Percentiles rank a stretch among this genome's conserved stretches.
These are phyloP conservation scores for Pythium oligandrum DNA, from an alignment of 352 stramenopile species.

Conservation along the genomic window DNA sequence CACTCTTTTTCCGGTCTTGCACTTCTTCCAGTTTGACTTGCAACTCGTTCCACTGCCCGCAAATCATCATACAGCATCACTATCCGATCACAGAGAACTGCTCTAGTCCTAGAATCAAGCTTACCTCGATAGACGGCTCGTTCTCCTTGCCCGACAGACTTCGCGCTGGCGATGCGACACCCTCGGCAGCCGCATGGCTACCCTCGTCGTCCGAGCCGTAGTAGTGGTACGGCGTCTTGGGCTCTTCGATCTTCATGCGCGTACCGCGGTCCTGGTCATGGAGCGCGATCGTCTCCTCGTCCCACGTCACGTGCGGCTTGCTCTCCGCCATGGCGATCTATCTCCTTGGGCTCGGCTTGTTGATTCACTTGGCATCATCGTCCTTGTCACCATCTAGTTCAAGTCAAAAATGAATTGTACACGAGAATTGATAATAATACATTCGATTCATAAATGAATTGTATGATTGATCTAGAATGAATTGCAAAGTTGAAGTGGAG, in stretches of 20 bases:
- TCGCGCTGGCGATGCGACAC: conserved; percentile 36
- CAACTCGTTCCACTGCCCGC: conserved; percentile 57
- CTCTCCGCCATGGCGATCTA: too few relatives aligned
- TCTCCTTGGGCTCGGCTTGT: too few relatives aligned
- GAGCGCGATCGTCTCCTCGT: conserved; percentile 89
- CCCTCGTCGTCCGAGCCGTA: conserved; percentile 31
- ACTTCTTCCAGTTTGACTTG: conserved; percentile 57
- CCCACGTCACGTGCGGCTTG: conserved; percentile 70
- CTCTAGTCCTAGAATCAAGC: too few relatives aligned
- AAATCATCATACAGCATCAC: too few relatives aligned
- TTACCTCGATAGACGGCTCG: conserved; percentile 37
- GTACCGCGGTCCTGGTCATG: conserved; percentile 90
- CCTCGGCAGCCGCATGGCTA: conserved; percentile 17
- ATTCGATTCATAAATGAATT: too few relatives aligned
- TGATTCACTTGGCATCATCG: too few relatives aligned
- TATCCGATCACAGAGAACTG: too few relatives aligned
- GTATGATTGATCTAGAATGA: too few relatives aligned
- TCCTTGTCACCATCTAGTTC: too few relatives aligned
- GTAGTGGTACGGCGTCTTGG: conserved; percentile 89
- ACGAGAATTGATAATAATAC: too few relatives aligned
- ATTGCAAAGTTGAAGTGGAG: too few relatives aligned
- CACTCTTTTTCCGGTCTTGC: conserved; percentile 40
- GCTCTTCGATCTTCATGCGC: conserved; percentile 93
- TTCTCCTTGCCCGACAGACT: conserved; percentile 45
- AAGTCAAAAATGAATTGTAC: too few relatives aligned